Conservation (phyloP, 352 stramenopile genomes). For the Paralagenidium karlingii region DNA sequence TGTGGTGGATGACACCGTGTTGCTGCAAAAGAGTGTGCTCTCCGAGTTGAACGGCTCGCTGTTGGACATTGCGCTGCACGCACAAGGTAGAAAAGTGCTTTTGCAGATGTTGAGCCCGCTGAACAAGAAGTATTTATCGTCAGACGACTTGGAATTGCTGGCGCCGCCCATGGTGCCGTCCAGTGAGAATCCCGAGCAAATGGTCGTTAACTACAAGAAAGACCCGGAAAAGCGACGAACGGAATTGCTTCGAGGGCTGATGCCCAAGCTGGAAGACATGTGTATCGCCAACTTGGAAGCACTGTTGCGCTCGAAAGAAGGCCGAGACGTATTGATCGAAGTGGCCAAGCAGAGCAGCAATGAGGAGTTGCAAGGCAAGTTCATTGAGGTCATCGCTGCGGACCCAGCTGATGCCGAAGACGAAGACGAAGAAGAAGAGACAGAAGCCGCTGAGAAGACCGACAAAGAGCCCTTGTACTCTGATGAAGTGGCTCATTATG, state of each 20-base stretch:
- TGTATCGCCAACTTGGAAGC: constrained; percentile 38
- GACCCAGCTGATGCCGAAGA: constrained; percentile 14
- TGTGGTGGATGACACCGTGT: constrained; percentile 84
- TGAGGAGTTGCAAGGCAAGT: constrained; percentile 21
- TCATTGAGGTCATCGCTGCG: constrained; percentile 29
- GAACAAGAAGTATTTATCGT: constrained; percentile 75
- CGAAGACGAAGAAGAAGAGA: constrained; percentile 17
- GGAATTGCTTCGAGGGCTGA: constrained; percentile 59
- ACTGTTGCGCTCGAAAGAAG: constrained; percentile 70
- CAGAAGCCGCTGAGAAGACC: too few species aligned
- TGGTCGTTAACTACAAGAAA: constrained; percentile 83
- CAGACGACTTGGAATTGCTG: constrained; percentile 62
- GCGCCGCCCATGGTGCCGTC: constrained; percentile 61
- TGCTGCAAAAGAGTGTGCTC: constrained; percentile 84
- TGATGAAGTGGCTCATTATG: constrained; percentile 61
- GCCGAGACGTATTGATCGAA: constrained; percentile 68
- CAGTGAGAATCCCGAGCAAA: constrained; percentile 33
- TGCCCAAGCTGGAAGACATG: constrained; percentile 76
- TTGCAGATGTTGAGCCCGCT: constrained; percentile 66
- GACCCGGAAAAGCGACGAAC: constrained; percentile 59
- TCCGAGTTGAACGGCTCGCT: constrained; percentile 67
- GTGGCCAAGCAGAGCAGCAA: constrained; percentile 52
- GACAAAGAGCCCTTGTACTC: constrained; percentile 28
- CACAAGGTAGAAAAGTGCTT: constrained; percentile 63
- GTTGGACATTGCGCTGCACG: constrained; percentile 53